These are phyloP conservation scores for Mucor plumbeus DNA, from an alignment of 371 early-diverging fungal species.

Conservation along the genomic window DNA sequence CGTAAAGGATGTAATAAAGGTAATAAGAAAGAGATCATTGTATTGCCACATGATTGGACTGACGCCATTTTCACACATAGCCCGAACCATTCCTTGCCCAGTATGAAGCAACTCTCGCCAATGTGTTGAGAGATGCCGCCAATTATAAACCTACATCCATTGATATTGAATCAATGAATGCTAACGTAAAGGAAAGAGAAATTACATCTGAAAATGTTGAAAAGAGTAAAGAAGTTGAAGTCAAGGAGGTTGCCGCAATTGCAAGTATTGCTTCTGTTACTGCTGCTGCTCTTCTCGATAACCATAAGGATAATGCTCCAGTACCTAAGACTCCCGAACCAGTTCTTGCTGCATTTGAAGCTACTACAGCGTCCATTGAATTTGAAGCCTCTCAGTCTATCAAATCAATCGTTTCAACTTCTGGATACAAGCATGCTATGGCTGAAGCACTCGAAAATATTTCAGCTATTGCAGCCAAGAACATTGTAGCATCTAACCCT, in stretches of 20 bases:
- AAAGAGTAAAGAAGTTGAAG: background rate
- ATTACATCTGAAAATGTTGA: background rate
- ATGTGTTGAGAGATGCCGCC: background rate
- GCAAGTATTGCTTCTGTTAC: background rate
- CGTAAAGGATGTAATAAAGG: background rate
- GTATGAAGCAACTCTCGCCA: slow-evolving; percentile 16
- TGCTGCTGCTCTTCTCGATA: background rate
- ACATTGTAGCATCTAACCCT: background rate
- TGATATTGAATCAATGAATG: background rate
- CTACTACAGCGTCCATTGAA: background rate
- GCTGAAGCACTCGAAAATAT: background rate
- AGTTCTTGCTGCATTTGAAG: slow-evolving; percentile 13
- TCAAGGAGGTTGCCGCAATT: background rate
- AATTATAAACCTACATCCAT: background rate
- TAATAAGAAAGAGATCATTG: background rate
- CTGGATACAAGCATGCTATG: background rate
- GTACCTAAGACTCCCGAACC: slow-evolving; percentile 1
- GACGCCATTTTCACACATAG: background rate
- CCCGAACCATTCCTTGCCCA: slow-evolving; percentile 18
- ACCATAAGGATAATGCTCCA: background rate
- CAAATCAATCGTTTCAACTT: background rate
- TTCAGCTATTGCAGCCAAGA: background rate
- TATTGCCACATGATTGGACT: background rate
- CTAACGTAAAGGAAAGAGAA: background rate
- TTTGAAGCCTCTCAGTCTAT: slow-evolving; percentile 4